Evolutionary conservation across 345 rosid genomes (phyloP).

Genomic region (Eucalyptus fibrosa): DNA sequence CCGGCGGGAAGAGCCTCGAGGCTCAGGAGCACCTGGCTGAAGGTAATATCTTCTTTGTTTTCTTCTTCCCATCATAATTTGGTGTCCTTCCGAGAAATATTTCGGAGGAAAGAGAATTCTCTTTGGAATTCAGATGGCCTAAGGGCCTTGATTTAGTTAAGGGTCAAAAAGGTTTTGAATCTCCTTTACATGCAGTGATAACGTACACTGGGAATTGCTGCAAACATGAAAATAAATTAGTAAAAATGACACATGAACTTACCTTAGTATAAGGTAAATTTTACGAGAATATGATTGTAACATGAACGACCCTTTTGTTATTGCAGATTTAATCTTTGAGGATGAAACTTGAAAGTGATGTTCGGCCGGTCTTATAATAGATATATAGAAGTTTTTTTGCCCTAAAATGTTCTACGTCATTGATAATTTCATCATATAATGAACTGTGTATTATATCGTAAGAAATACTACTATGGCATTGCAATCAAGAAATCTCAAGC

Average conservation of each 20-base stretch:
- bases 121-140: neutral
- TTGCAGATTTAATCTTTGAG: neutral
- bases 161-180: neutral
- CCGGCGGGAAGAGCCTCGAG: conserved; percentile 84
- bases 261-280: neutral
- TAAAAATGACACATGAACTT: neutral
- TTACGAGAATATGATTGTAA: neutral
- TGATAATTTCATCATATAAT: neutral
- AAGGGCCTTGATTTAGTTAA: neutral
- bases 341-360: neutral
- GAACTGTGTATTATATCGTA: neutral
- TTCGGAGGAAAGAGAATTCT: neutral
- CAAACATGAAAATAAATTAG: neutral
- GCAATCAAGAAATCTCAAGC: neutral
- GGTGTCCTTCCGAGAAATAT: neutral
- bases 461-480: neutral
- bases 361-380: neutral
- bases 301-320: neutral
- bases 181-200: neutral
- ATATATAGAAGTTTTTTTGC: neutral
- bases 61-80: neutral
- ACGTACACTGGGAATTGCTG: neutral
- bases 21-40: conserved; percentile 86
- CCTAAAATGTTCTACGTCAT: neutral
- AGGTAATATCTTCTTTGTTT: conserved; percentile 11